Percentiles rank a stretch among this genome's conserved stretches.
Evolutionary conservation across 495 filamentous ascomycete genomes (phyloP).

Genomic region (Aspergillus funiculosus): DNA sequence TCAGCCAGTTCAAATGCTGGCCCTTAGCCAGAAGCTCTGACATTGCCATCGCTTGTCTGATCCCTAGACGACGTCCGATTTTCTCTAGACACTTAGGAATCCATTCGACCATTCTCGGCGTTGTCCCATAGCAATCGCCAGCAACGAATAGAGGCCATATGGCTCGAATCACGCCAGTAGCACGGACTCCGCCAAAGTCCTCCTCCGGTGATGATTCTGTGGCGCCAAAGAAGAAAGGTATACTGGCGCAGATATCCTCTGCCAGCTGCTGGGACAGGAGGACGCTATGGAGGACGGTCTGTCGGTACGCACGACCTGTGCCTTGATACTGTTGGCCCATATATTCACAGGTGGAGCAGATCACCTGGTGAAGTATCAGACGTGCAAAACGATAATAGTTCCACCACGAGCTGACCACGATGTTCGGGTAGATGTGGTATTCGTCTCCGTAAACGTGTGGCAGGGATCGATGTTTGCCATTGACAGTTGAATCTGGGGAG

Average conservation of each 20-base stretch:
- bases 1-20: conserved; percentile 1
- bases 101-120: conserved; percentile 1
- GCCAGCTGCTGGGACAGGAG: not conserved
- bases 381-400: conserved; percentile 10
- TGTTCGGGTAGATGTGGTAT: conserved; percentile 11
- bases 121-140: conserved; percentile 1
- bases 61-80: conserved; percentile 6
- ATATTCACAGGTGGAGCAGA: conserved; percentile 2
- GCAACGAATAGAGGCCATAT: conserved; percentile 10
- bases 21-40: not conserved
- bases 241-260: conserved; percentile 7
- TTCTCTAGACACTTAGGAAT: conserved; percentile 4
- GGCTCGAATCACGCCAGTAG: not conserved
- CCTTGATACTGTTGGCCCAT: not conserved
- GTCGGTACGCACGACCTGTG: not conserved
- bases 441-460: conserved; percentile 1
- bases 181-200: not conserved
- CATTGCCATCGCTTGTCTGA: conserved; percentile 9
- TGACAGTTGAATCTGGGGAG: not conserved
- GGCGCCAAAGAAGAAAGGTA: conserved; percentile 3
- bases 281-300: not conserved
- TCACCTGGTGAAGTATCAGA: conserved; percentile 5
- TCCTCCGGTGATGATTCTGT: not conserved
- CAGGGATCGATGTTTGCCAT: not conserved
- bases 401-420: conserved; percentile 1